These are phyloP conservation scores for Trichoderma sp. DNA, from an alignment of 2,329 filamentous ascomycete species.

Conservation along the genomic window DNA sequence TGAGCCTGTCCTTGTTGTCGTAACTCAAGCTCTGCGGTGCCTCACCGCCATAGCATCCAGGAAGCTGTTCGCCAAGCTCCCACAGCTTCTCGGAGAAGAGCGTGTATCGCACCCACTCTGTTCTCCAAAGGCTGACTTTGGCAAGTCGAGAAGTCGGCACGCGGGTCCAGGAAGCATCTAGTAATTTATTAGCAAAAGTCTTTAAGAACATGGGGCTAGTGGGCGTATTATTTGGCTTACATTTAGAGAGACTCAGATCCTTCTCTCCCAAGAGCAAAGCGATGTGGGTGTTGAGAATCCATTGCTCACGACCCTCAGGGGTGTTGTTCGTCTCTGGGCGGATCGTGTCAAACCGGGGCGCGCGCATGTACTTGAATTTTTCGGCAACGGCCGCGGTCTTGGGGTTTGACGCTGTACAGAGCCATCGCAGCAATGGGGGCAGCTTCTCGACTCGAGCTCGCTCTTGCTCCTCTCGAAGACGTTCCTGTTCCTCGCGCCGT, in stretches of 20 bases:
- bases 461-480: constrained; percentile 57
- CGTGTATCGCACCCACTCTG: constrained; percentile 58
- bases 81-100: constrained; percentile 52
- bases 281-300: constrained; percentile 65
- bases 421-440: constrained; percentile 62
- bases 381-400: constrained; percentile 52
- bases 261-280: constrained; percentile 66
- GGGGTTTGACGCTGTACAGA: constrained; percentile 54
- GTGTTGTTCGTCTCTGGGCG: constrained; percentile 53
- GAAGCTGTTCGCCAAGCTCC: constrained; percentile 55
- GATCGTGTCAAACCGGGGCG: constrained; percentile 66
- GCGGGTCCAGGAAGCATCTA: constrained; percentile 62
- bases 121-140: constrained; percentile 61
- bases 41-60: constrained; percentile 51
- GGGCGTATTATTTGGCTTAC: constrained; percentile 43
- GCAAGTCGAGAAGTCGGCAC: constrained; percentile 54
- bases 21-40: constrained; percentile 48
- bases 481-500: constrained; percentile 50
- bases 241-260: constrained; percentile 60
- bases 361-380: constrained; percentile 58
- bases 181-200: neutral
- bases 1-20: constrained; percentile 47
- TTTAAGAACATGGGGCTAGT: neutral
- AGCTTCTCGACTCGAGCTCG: constrained; percentile 56
- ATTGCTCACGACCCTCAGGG: constrained; percentile 62